Base-by-base conservation (phyloP, 768 basidiomycete genomes). In the Leucocoprinus birnbaumii region DNA sequence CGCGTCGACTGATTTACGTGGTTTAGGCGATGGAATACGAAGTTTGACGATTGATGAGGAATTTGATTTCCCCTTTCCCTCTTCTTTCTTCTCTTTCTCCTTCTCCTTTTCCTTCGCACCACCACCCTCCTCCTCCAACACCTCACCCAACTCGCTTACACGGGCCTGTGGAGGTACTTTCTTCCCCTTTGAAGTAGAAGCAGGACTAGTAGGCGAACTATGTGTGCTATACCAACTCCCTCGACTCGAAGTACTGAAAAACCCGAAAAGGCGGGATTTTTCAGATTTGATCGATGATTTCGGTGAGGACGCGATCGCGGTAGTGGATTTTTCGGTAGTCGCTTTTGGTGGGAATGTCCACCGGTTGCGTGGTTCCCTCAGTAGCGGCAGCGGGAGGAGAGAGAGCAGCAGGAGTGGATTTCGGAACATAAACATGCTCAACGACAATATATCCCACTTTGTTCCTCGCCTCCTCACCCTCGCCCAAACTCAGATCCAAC, bases 61-160 rank as follows among this genome's bases (percentile, higher is more conserved):
- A 10, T 44, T 40, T 7, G 49, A 43, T 22, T 47, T 50, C 18
- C 21, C 6, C 31, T 31, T 31, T 31, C 31, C 31, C 5, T 11
- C 31, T 5, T 31, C 31, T 11, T 31, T 31, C 6, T 31, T 11
- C 31, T 31, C 31, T 11, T 31, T 31, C 6, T 31, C 31, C 31
- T 31, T 31, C 6, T 31, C 31, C 6, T 31, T 34, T 4, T 70
- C 72, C 3, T 73, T 75, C 60, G 89, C 34, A 4, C 38, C 13
- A 38, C 3, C 16, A n/a, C 4, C 38, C 8, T 7, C 4, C 8
- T n/a, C 86, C 19, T 74, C 67, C 27, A 88, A 61, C 14, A 83
- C 71, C 63, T 89, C 89, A 9, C 89, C 89, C 79, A 87, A 76
- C 70, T 91, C 89, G 16, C 85, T 86, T 19, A 85, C 69, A 26